phyloP scores from a whole-genome alignment of 768 basidiomycete species.

The Tricholomella constricta region DNA sequence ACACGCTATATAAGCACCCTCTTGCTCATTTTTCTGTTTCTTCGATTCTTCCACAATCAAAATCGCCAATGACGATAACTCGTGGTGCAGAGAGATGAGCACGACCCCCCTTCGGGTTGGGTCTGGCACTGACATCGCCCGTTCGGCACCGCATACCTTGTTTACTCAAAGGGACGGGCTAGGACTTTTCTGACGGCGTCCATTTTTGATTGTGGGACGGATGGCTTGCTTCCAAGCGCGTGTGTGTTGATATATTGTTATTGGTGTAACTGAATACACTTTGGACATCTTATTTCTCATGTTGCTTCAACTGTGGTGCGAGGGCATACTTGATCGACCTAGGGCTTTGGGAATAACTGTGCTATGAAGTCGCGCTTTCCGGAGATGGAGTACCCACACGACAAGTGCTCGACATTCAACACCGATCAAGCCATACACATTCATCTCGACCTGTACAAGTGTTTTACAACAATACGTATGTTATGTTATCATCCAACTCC shows the following conservation, averaged over 20 bases:
- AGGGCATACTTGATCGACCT: too few species aligned
- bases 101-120: conserved; percentile 39
- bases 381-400: too few species aligned
- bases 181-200: conserved; percentile 53
- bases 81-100: conserved; percentile 62
- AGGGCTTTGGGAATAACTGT: too few species aligned
- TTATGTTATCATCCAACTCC: background rate
- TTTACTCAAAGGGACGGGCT: conserved; percentile 64
- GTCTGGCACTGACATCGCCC: conserved; percentile 61
- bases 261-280: too few species aligned
- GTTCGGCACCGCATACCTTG: conserved; percentile 64
- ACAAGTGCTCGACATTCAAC: too few species aligned
- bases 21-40: conserved; percentile 10
- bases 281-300: too few species aligned
- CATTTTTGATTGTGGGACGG: conserved; percentile 21
- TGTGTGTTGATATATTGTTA: too few species aligned
- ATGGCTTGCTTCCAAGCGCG: background rate
- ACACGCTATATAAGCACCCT: conserved; percentile 16
- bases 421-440: too few species aligned
- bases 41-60: conserved; percentile 50
- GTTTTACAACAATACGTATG: too few species aligned
- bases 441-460: too few species aligned
- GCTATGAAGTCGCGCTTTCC: too few species aligned
- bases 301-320: too few species aligned
- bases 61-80: conserved; percentile 53